Percentiles rank a stretch among this genome's conserved stretches.
These are phyloP conservation scores for Didymosphaeria variabile DNA, from an alignment of 2,329 filamentous ascomycete species.

Conservation along the genomic window DNA sequence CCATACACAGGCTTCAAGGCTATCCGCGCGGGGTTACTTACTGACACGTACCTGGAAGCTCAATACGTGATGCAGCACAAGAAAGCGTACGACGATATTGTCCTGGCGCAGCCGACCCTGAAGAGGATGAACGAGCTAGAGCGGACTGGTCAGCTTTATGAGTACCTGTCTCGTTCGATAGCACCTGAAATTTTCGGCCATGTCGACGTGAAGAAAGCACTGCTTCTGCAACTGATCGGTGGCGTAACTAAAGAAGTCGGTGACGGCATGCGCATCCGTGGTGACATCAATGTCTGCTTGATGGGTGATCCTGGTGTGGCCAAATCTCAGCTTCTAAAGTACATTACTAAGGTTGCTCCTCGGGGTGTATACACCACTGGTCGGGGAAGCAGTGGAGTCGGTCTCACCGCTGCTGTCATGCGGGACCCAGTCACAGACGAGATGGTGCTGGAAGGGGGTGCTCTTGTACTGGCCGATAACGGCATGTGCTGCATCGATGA, in stretches of 20 bases:
- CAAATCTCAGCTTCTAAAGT: constrained; percentile 97
- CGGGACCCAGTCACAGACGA: constrained; percentile 84
- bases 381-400: constrained; percentile 81
- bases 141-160: constrained; percentile 90
- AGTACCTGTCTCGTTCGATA: constrained; percentile 94
- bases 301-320: constrained; percentile 99
- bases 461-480: constrained; percentile 81
- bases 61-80: constrained; percentile 96
- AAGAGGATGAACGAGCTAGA: constrained; percentile 86
- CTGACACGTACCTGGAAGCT: constrained; percentile 95
- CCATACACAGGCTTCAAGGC: constrained; percentile 99
- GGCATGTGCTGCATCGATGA: constrained; percentile 88
- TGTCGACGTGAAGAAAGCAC: constrained; percentile 95
- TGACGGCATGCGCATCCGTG: constrained; percentile 98
- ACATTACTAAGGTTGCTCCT: constrained; percentile 97
- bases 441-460: constrained; percentile 84
- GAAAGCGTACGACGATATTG: constrained; percentile 94
- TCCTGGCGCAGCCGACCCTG: constrained; percentile 80
- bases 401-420: constrained; percentile 85
- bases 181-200: constrained; percentile 98
- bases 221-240: constrained; percentile 93
- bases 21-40: constrained; percentile 93
- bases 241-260: constrained; percentile 97
- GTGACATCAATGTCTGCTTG: constrained; percentile 97
- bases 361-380: constrained; percentile 87